Evolutionary conservation across 2,329 filamentous ascomycete species (phyloP), one percentile per base, ranked within the genome.

Genomic region (Paecilomyces formosus): DNA sequence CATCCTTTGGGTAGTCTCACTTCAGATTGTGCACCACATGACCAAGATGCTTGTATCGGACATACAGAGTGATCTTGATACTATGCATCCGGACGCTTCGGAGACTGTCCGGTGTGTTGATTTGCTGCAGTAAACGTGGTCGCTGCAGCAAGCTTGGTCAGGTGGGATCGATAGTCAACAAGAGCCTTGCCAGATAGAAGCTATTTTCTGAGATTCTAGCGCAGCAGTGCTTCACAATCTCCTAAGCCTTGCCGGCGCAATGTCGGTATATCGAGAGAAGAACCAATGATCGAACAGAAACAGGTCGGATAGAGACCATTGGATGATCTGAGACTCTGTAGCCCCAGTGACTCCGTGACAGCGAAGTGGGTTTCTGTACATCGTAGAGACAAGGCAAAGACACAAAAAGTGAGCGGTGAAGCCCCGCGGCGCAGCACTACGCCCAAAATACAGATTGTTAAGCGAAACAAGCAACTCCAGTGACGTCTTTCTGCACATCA

Each of bases 31-130:
- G 22, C 28, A 21, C 50, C 50, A 28, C 50, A 24, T 52, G 50
- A 52, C 50, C 22, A 28, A 13, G 11, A 52, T 52, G 22, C 21
- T 13, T 24, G 22, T 52, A 22, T 21, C 8, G 28, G 13, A 24
- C 15, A 6, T 18, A 28, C 3, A 63, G 68, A 68, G 69, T 71
- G 68, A 72, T 62, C 61, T 63, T 60, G 54, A 55, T 55, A 54
- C 65, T 57, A 58, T 61, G 70, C 70, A 72, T 66, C 72, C 71
- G 70, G 71, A 71, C 61, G 61, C 61, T 61, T 66, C 68, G 70
- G 71, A 72, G 64, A 55, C 11, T 52, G 11, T 22, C 26, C 15
- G 8, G 21, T 52, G 13, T 52, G 21, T 26, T 52, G 50, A 52
- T 24, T 28, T 24, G 26, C 21, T 24, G 50, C 28, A 24, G 18